Evolutionary conservation across 2,329 filamentous ascomycete genomes (phyloP).

Genomic region (Colletotrichum cuscutae): DNA sequence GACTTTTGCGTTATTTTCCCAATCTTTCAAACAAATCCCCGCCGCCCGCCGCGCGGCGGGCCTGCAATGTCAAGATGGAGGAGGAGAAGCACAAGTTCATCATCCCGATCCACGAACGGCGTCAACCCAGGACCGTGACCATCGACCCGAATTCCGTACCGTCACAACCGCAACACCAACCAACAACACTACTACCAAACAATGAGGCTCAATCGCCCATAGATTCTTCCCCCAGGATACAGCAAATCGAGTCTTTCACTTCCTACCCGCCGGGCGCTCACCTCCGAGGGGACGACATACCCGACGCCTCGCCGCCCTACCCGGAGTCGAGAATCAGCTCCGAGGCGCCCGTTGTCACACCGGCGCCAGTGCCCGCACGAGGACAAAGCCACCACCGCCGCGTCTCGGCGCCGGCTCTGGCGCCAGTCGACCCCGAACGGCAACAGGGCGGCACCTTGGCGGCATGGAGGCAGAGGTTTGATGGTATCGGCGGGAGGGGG

Average conservation of each 20-base stretch:
- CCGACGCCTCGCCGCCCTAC: slow-evolving; percentile 18
- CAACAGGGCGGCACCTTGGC: not conserved
- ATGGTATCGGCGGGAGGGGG: not conserved
- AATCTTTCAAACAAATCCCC: not conserved
- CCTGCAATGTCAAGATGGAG: slow-evolving; percentile 21
- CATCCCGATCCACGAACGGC: slow-evolving; percentile 27
- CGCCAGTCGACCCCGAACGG: slow-evolving; percentile 7
- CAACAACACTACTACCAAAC: not conserved
- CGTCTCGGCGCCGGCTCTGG: slow-evolving; percentile 8
- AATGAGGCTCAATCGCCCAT: not conserved
- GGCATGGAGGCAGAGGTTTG: slow-evolving; percentile 26
- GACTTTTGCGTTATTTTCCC: not conserved
- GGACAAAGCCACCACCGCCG: not conserved
- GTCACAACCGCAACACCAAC: not conserved
- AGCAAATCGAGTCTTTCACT: slow-evolving; percentile 19
- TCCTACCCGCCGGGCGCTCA: slow-evolving; percentile 20
- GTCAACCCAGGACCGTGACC: slow-evolving; percentile 15
- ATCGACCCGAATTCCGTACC: not conserved
- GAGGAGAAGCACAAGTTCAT: slow-evolving; percentile 35
- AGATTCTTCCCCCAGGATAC: slow-evolving; percentile 22
- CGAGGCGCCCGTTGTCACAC: not conserved
- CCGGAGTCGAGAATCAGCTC: slow-evolving; percentile 18
- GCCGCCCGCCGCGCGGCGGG: slow-evolving; percentile 13
- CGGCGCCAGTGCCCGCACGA: slow-evolving; percentile 3
- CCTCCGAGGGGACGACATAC: not conserved